phyloP scores from a whole-genome alignment of 225 moss, liverwort and hornwort genomes.

The Polytrichum formosum region DNA sequence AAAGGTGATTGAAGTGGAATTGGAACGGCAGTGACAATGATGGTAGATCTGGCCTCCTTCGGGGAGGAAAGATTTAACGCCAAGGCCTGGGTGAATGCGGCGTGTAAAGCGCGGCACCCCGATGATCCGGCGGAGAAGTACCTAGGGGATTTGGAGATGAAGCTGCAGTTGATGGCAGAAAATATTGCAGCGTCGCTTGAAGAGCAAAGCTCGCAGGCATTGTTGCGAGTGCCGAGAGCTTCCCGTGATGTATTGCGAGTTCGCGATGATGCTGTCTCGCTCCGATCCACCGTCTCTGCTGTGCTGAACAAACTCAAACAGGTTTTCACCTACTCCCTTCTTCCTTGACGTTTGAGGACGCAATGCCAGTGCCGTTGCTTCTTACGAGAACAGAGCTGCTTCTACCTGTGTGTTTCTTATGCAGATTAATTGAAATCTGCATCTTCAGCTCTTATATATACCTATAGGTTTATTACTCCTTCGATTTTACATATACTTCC shows the following conservation, averaged over 20 bases:
- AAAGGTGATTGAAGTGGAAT: background rate
- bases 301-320: slow-evolving; percentile 89
- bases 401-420: no score
- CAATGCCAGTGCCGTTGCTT: background rate
- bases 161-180: slow-evolving; percentile 98
- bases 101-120: slow-evolving; percentile 83
- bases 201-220: slow-evolving; percentile 84
- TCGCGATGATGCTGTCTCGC: slow-evolving; percentile 82
- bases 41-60: slow-evolving; percentile 93
- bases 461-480: no score
- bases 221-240: slow-evolving; percentile 88
- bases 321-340: slow-evolving; percentile 26
- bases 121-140: slow-evolving; percentile 90
- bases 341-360: background rate
- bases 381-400: no score
- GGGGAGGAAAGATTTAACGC: slow-evolving; percentile 87
- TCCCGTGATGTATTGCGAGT: slow-evolving; percentile 92
- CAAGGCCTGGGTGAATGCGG: slow-evolving; percentile 91
- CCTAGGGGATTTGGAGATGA: slow-evolving; percentile 96
- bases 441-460: no score
- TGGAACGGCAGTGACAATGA: slow-evolving; percentile 37
- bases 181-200: slow-evolving; percentile 79
- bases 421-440: no score
- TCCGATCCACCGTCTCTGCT: slow-evolving; percentile 93
- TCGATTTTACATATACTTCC: no score